A percentile compares a stretch with the other conserved stretches of the same genome.
phyloP scores from a whole-genome alignment of 352 stramenopile genomes.

The Phytophthora europaea region DNA sequence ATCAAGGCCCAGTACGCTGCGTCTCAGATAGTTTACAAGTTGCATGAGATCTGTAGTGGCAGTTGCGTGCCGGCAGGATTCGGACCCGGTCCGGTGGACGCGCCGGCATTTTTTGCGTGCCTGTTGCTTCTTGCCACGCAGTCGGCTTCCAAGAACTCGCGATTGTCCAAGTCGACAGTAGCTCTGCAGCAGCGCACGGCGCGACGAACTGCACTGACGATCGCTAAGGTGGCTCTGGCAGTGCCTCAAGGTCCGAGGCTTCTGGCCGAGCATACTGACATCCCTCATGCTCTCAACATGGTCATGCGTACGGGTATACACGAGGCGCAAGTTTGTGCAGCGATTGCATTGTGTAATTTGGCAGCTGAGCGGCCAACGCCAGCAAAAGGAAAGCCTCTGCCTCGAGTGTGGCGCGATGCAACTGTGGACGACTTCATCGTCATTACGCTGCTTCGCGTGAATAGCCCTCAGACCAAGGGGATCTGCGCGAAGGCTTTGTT shows the following conservation, averaged over 20 bases:
- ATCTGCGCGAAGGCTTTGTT: conserved; percentile 89
- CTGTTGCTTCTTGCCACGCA: conserved; percentile 71
- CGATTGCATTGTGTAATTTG: conserved; percentile 89
- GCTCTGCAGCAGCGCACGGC: conserved; percentile 65
- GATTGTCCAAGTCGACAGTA: conserved; percentile 52
- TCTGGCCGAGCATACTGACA: conserved; percentile 57
- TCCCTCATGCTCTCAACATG: conserved; percentile 76
- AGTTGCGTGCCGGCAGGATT: conserved; percentile 8
- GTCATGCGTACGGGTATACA: conserved; percentile 89
- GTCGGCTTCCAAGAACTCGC: conserved; percentile 65
- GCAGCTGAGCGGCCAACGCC: conserved; percentile 57
- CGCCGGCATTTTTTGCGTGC: conserved; percentile 65
- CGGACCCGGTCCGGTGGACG: conserved; percentile 34
- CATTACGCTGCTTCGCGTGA: conserved; percentile 86
- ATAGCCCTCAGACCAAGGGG: conserved; percentile 84
- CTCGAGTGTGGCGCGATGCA: conserved; percentile 65
- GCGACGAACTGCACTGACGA: conserved; percentile 68
- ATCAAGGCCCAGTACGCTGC: conserved; percentile 66
- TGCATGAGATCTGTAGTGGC: conserved; percentile 64
- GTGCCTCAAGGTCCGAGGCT: conserved; percentile 54
- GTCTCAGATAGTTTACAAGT: conserved; percentile 66
- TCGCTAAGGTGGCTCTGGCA: conserved; percentile 64
- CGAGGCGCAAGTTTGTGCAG: conserved; percentile 85
- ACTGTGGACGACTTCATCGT: conserved; percentile 91
- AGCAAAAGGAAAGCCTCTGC: conserved; percentile 21